Evolutionary conservation across 768 basidiomycete species (phyloP).

Genomic region (Mycena crocata): DNA sequence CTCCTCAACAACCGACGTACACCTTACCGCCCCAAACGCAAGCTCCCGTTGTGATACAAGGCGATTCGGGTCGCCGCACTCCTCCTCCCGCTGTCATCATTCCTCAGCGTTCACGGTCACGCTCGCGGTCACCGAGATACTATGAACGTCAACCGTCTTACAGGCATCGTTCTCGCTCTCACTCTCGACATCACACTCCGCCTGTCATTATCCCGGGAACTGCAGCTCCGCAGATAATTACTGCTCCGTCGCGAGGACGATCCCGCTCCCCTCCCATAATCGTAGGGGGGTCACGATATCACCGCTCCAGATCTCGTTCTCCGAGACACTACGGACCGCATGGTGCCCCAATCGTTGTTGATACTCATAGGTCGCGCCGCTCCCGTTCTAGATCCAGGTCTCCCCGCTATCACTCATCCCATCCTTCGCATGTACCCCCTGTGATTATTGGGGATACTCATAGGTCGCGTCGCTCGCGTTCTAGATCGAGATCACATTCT

Average conservation of each 20-base stretch:
- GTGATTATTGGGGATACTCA: not conserved
- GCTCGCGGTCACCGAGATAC: slow-evolving; percentile 11
- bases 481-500: slow-evolving; percentile 19
- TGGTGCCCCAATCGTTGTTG: not conserved
- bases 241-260: slow-evolving; percentile 28
- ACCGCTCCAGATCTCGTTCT: slow-evolving; percentile 22
- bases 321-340: slow-evolving; percentile 1
- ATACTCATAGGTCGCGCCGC: not conserved
- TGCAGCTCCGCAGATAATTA: not conserved
- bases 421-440: slow-evolving; percentile 5
- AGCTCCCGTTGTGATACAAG: slow-evolving; percentile 8
- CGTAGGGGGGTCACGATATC: not conserved
- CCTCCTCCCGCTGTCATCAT: slow-evolving; percentile 8
- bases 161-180: slow-evolving; percentile 16
- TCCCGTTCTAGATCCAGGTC: slow-evolving; percentile 13
- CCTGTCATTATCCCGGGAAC: slow-evolving; percentile 14
- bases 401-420: slow-evolving; percentile 25
- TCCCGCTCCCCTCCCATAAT: slow-evolving; percentile 37
- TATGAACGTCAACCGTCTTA: slow-evolving; percentile 6
- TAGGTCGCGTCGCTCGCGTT: not conserved
- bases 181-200: not conserved
- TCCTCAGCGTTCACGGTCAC: slow-evolving; percentile 26
- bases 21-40: slow-evolving; percentile 1
- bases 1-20: not conserved
- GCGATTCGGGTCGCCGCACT: slow-evolving; percentile 14